phyloP scores from a whole-genome alignment of 2,329 filamentous ascomycete species.

The Elsinoe ampelina region DNA sequence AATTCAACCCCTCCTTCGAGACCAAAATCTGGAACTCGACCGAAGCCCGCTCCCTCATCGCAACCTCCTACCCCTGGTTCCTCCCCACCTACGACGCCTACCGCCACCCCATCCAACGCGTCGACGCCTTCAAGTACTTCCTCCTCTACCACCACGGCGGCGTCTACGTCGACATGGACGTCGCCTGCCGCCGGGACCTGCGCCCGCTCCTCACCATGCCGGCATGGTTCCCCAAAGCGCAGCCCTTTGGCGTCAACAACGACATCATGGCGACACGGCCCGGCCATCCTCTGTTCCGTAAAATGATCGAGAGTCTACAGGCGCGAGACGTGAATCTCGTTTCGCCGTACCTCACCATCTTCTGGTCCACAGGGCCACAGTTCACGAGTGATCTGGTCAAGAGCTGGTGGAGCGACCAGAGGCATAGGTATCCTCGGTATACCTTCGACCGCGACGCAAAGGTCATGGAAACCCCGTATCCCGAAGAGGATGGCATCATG shows the following conservation, averaged over 20 bases:
- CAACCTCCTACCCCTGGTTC: constrained; percentile 34
- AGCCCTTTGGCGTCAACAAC: constrained; percentile 65
- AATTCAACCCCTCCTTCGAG: constrained; percentile 17
- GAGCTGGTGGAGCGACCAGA: constrained; percentile 18
- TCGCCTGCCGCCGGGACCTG: constrained; percentile 53
- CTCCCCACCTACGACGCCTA: constrained; percentile 49
- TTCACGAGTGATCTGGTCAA: constrained; percentile 23
- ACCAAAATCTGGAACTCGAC: constrained; percentile 18
- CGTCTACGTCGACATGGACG: constrained; percentile 36
- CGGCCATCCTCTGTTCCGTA: constrained; percentile 20
- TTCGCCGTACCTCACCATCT: constrained; percentile 22
- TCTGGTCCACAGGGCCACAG: constrained; percentile 26
- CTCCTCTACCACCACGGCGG: constrained; percentile 22
- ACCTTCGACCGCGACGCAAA: too few relatives aligned
- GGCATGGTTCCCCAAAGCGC: constrained; percentile 58
- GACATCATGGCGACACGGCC: constrained; percentile 52
- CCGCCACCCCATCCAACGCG: constrained; percentile 22
- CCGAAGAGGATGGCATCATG: constrained; percentile 16
- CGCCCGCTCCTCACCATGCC: constrained; percentile 58
- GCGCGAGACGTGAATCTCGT: background rate
- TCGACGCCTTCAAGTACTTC: constrained; percentile 24
- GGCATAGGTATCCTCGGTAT: too few relatives aligned
- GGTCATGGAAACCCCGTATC: background rate
- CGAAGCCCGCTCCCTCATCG: constrained; percentile 15
- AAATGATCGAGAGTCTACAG: constrained; percentile 15